A percentile compares a stretch with the other conserved stretches of the same genome.
These are phyloP conservation scores for Casuarina cunninghamiana DNA, from an alignment of 306 rosid species.

Conservation along the genomic window DNA sequence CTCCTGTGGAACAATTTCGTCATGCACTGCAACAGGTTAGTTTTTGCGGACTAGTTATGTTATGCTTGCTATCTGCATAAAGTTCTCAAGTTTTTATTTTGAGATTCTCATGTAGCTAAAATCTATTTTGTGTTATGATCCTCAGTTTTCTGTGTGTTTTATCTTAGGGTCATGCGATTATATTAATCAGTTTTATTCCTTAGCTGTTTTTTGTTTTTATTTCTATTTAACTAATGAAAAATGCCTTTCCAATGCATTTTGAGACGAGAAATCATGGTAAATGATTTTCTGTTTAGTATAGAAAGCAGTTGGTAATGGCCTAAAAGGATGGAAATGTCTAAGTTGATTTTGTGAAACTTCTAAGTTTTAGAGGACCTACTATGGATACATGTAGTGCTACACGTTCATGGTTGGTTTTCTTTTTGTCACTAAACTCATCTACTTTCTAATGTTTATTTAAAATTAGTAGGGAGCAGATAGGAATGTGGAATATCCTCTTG, in stretches of 20 bases:
- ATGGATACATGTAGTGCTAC: background rate
- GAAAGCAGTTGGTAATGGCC: background rate
- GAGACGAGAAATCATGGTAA: background rate
- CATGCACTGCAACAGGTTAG: conserved; percentile 76
- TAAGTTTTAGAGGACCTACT: background rate
- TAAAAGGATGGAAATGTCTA: too few relatives aligned
- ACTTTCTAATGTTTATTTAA: background rate
- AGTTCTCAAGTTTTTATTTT: conserved; percentile 1
- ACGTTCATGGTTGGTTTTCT: background rate
- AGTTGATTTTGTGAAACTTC: background rate
- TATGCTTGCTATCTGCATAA: background rate
- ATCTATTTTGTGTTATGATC: background rate
- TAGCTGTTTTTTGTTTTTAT: background rate
- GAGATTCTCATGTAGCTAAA: background rate
- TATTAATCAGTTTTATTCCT: conserved; percentile 7
- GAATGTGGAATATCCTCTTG: background rate
- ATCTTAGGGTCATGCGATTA: background rate
- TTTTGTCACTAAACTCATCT: background rate
- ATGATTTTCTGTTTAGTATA: conserved; percentile 13
- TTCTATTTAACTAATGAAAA: background rate
- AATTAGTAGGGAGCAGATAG: background rate
- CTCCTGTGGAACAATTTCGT: conserved; percentile 86
- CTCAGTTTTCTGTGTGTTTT: background rate
- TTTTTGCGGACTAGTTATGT: background rate
- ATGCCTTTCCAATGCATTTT: background rate